Evolutionary conservation across 768 basidiomycete genomes (phyloP).

Genomic region (Suillus subalutaceus): DNA sequence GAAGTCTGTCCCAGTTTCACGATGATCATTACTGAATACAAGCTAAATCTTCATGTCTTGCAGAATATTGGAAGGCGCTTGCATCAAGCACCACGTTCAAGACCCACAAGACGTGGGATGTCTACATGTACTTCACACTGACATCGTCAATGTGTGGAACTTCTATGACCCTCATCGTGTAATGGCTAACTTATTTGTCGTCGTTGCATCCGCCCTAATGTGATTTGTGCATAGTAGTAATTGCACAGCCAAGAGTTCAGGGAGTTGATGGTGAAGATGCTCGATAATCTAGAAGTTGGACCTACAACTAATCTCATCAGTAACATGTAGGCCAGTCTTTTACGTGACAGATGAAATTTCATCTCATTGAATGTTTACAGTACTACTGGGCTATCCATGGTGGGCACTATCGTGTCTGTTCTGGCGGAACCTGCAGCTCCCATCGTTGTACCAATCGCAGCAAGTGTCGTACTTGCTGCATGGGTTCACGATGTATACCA

Average conservation of each 20-base stretch:
- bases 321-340: too few species aligned
- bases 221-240: background rate
- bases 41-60: background rate
- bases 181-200: slow-evolving; percentile 1
- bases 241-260: slow-evolving; percentile 9
- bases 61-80: slow-evolving; percentile 23
- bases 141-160: slow-evolving; percentile 23
- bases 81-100: slow-evolving; percentile 15
- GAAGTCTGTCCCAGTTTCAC: slow-evolving; percentile 11
- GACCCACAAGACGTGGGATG: background rate
- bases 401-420: too few species aligned
- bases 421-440: too few species aligned
- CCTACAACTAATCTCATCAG: background rate
- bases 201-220: background rate
- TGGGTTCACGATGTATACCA: too few species aligned
- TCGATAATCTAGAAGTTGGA: background rate
- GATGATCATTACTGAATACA: background rate
- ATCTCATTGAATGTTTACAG: too few species aligned
- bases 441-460: too few species aligned
- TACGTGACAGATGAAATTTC: too few species aligned
- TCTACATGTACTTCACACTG: slow-evolving; percentile 19
- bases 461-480: too few species aligned
- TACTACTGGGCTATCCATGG: too few species aligned
- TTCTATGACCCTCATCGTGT: slow-evolving; percentile 12
- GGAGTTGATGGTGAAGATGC: slow-evolving; percentile 10